These are phyloP conservation scores for Boletus sp. DNA, from an alignment of 768 basidiomycete genomes.

Conservation along the genomic window DNA sequence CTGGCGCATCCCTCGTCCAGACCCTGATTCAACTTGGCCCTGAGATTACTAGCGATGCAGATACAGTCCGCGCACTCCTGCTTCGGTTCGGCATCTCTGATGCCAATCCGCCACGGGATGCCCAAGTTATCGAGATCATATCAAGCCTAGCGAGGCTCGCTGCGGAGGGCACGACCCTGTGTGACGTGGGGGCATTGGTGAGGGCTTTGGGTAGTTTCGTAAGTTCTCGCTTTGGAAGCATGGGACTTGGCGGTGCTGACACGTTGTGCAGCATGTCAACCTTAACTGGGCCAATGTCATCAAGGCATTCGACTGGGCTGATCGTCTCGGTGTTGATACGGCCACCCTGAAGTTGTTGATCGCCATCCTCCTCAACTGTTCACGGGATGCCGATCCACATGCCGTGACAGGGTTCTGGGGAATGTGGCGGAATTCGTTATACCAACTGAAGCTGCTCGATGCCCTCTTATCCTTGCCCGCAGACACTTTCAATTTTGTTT, in stretches of 20 bases:
- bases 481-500: constrained; percentile 92
- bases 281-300: constrained; percentile 84
- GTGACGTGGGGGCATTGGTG: constrained; percentile 74
- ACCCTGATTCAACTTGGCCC: constrained; percentile 74
- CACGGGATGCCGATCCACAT: constrained; percentile 72
- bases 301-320: constrained; percentile 81
- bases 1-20: constrained; percentile 71
- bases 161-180: constrained; percentile 67
- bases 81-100: constrained; percentile 76
- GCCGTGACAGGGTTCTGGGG: constrained; percentile 86
- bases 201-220: constrained; percentile 74
- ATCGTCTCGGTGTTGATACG: constrained; percentile 84
- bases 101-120: constrained; percentile 65
- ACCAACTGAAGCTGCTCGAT: constrained; percentile 85
- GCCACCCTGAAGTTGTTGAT: constrained; percentile 87
- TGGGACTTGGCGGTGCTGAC: constrained; percentile 5
- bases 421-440: constrained; percentile 79
- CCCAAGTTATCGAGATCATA: constrained; percentile 69
- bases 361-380: constrained; percentile 79
- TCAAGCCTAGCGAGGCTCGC: constrained; percentile 65
- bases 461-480: constrained; percentile 84
- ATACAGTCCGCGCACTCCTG: constrained; percentile 66
- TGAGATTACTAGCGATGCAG: constrained; percentile 74
- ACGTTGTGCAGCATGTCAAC: constrained; percentile 49
- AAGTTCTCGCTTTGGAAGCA: constrained; percentile 34